These are phyloP conservation scores for Xylariaceae sp. DNA, from an alignment of 2,329 filamentous ascomycete genomes.

Conservation along the genomic window DNA sequence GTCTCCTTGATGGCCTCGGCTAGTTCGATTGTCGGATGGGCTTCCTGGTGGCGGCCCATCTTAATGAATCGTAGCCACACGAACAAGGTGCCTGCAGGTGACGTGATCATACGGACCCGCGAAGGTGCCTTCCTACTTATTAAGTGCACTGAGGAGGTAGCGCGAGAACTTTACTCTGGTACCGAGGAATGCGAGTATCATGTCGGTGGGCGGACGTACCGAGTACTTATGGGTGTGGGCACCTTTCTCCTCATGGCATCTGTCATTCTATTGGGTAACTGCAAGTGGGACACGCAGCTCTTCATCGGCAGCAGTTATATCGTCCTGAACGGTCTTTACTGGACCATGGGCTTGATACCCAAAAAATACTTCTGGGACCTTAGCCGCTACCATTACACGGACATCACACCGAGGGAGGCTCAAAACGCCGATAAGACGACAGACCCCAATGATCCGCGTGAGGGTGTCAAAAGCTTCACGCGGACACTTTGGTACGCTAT, in stretches of 20 bases:
- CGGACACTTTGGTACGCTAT: constrained; percentile 66
- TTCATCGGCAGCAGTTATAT: constrained; percentile 65
- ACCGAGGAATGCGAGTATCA: constrained; percentile 66
- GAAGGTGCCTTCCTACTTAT: constrained; percentile 66
- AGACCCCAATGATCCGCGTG: constrained; percentile 42
- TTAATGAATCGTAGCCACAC: constrained; percentile 58
- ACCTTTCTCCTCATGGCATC: constrained; percentile 67
- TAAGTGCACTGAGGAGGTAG: constrained; percentile 64
- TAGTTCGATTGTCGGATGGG: constrained; percentile 61
- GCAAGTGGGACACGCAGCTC: constrained; percentile 65
- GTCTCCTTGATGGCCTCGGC: constrained; percentile 59
- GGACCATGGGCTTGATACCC: constrained; percentile 60
- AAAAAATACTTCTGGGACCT: constrained; percentile 63
- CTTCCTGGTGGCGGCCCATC: constrained; percentile 63
- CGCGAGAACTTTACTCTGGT: constrained; percentile 67
- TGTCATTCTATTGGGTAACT: constrained; percentile 67
- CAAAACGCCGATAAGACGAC: constrained; percentile 44
- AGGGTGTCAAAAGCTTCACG: constrained; percentile 58
- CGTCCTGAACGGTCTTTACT: constrained; percentile 65
- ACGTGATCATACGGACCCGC: constrained; percentile 67
- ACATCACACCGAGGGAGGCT: constrained; percentile 51
- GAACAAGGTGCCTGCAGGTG: constrained; percentile 58
- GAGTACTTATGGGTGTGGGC: constrained; percentile 61
- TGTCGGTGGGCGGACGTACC: constrained; percentile 55
- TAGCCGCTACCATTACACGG: constrained; percentile 54